Evolutionary conservation across 208 protist species (phyloP).

Genomic region (Histomonas meleagridis): DNA sequence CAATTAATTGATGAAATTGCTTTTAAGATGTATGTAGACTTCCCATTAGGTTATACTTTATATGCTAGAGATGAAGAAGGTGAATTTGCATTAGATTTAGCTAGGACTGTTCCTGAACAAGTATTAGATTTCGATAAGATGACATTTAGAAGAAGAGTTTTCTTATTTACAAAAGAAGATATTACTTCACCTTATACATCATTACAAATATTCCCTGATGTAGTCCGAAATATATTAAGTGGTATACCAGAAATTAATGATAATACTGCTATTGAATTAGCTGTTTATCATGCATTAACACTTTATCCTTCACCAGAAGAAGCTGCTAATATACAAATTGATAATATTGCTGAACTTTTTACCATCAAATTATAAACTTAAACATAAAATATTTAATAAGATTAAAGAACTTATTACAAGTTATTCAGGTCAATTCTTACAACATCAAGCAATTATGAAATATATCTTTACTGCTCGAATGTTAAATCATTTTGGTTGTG

Average conservation of each 20-base stretch:
- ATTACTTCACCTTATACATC: neutral
- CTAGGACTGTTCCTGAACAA: neutral
- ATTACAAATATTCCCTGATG: neutral
- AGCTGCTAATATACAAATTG: no score
- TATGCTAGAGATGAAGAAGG: neutral
- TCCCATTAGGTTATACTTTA: neutral
- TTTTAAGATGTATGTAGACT: neutral
- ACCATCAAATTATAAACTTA: neutral
- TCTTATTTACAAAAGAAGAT: neutral
- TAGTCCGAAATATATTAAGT: neutral
- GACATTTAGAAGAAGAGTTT: neutral
- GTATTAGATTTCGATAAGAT: neutral
- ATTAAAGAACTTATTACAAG: neutral
- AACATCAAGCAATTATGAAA: neutral
- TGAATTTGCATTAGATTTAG: neutral
- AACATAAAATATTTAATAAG: neutral
- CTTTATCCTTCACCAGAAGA: neutral
- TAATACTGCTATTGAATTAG: neutral
- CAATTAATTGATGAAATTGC: neutral
- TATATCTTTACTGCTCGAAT: neutral
- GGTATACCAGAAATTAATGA: neutral
- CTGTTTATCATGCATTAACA: neutral
- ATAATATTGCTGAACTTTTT: no score
- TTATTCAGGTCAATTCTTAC: neutral
- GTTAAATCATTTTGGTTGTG: neutral